phyloP scores from a whole-genome alignment of 345 rosid species.

The rapeseed (Brassica napus) region DNA sequence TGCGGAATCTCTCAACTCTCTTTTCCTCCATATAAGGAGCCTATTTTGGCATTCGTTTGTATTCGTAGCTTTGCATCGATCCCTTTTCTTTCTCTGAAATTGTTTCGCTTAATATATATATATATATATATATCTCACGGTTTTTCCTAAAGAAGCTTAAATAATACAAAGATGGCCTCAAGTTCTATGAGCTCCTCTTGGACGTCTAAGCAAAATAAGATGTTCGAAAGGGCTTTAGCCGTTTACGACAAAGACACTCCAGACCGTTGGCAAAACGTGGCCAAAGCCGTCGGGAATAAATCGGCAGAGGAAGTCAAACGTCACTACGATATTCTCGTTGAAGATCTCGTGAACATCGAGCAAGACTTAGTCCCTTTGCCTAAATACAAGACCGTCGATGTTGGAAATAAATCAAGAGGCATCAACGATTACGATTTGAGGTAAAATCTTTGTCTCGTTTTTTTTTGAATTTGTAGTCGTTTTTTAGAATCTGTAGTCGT shows the following conservation, averaged over 20 bases:
- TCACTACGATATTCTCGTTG: constrained; percentile 81
- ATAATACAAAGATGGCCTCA: constrained; percentile 19
- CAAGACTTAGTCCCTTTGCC: constrained; percentile 71
- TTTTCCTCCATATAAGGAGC: constrained; percentile 38
- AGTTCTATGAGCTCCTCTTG: constrained; percentile 54
- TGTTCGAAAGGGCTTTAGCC: constrained; percentile 85
- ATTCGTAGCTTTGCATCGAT: constrained; percentile 23
- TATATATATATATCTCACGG: not conserved
- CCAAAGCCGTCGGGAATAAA: constrained; percentile 74
- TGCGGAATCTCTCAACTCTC: constrained; percentile 28
- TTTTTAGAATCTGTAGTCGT: not conserved
- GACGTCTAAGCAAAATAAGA: constrained; percentile 79
- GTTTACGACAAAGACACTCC: constrained; percentile 79
- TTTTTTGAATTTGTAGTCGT: too few species aligned
- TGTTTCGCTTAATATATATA: not conserved
- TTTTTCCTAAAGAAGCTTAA: not conserved
- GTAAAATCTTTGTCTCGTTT: constrained; percentile 22
- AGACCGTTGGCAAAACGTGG: constrained; percentile 93
- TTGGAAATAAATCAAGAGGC: constrained; percentile 41
- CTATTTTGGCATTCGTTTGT: constrained; percentile 29
- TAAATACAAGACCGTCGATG: constrained; percentile 44
- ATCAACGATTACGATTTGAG: constrained; percentile 45
- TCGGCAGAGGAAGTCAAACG: constrained; percentile 77
- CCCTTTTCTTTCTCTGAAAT: constrained; percentile 15
- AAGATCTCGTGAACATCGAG: constrained; percentile 72